Conservation (phyloP, 1,139 yeast genomes). For the Zygosaccharomyces sapae region DNA sequence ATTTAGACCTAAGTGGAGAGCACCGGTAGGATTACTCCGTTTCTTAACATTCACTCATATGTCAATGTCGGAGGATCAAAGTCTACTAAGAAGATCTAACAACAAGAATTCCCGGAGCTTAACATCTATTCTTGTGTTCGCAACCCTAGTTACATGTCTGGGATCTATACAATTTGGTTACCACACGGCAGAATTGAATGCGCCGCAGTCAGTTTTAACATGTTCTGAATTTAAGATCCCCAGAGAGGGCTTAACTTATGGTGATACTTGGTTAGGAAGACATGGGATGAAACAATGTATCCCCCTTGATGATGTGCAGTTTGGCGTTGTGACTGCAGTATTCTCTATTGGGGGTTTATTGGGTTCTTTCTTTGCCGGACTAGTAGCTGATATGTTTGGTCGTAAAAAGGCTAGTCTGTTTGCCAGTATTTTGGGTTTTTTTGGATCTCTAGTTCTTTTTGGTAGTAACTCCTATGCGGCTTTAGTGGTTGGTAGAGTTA, state of each 20-base stretch:
- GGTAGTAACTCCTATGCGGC: slow-evolving; percentile 44
- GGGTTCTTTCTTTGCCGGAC: slow-evolving; percentile 72
- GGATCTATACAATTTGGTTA: slow-evolving; percentile 83
- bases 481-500: slow-evolving; percentile 64
- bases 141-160: slow-evolving; percentile 51
- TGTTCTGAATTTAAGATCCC: slow-evolving; percentile 37
- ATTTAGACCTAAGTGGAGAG: neutral
- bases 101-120: slow-evolving; percentile 6
- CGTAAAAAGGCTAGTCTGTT: slow-evolving; percentile 53
- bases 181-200: slow-evolving; percentile 85
- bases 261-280: slow-evolving; percentile 26
- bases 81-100: slow-evolving; percentile 6
- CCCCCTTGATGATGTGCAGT: slow-evolving; percentile 55
- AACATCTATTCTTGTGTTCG: slow-evolving; percentile 29
- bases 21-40: neutral
- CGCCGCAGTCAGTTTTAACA: slow-evolving; percentile 64
- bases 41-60: neutral
- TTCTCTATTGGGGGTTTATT: slow-evolving; percentile 83
- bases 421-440: slow-evolving; percentile 52
- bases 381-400: slow-evolving; percentile 65
- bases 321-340: slow-evolving; percentile 79
- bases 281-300: slow-evolving; percentile 48
- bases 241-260: slow-evolving; percentile 29
- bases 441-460: slow-evolving; percentile 69
- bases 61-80: slow-evolving; percentile 7